A percentile compares a stretch with the other conserved stretches of the same genome.
Conservation (phyloP, 768 basidiomycete genomes). For the Naganishia friedmannii region DNA sequence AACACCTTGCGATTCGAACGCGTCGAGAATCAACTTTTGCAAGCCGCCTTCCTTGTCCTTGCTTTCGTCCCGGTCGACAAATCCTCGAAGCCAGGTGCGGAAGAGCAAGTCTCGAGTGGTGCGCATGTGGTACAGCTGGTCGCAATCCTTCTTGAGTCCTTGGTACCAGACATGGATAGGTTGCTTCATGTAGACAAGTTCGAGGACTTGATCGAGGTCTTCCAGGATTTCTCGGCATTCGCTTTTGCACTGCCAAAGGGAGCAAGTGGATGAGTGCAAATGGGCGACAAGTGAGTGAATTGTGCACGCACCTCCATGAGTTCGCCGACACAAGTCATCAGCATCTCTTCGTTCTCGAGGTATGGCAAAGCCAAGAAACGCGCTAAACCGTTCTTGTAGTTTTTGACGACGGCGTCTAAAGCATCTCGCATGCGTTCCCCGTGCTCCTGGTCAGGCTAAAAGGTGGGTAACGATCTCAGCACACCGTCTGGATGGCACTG, state of each 20-base stretch:
- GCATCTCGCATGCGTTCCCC: background rate
- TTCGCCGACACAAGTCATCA: slow-evolving; percentile 26
- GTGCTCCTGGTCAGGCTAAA: slow-evolving; percentile 22
- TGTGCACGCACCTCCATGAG: slow-evolving; percentile 13
- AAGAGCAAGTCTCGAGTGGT: slow-evolving; percentile 23
- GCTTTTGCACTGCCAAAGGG: slow-evolving; percentile 1
- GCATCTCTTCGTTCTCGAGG: slow-evolving; percentile 26
- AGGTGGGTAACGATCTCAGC: no score
- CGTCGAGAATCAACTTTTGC: slow-evolving; percentile 23
- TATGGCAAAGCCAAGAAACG: slow-evolving; percentile 24
- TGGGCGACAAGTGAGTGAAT: background rate
- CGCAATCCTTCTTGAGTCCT: slow-evolving; percentile 19
- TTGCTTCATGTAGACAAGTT: slow-evolving; percentile 18
- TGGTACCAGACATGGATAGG: slow-evolving; percentile 25
- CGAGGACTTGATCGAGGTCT: slow-evolving; percentile 25
- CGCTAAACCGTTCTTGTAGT: slow-evolving; percentile 29
- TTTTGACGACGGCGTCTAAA: slow-evolving; percentile 17
- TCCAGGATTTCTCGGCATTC: slow-evolving; percentile 25
- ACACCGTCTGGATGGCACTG: no score
- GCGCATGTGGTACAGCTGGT: slow-evolving; percentile 24
- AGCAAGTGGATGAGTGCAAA: no score
- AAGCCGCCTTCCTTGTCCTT: slow-evolving; percentile 19
- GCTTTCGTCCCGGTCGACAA: slow-evolving; percentile 24
- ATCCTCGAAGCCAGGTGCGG: slow-evolving; percentile 12
- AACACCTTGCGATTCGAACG: slow-evolving; percentile 12